These are phyloP conservation scores for Sporothrix pseudoabietina DNA, from an alignment of 2,329 filamentous ascomycete species.

Conservation along the genomic window DNA sequence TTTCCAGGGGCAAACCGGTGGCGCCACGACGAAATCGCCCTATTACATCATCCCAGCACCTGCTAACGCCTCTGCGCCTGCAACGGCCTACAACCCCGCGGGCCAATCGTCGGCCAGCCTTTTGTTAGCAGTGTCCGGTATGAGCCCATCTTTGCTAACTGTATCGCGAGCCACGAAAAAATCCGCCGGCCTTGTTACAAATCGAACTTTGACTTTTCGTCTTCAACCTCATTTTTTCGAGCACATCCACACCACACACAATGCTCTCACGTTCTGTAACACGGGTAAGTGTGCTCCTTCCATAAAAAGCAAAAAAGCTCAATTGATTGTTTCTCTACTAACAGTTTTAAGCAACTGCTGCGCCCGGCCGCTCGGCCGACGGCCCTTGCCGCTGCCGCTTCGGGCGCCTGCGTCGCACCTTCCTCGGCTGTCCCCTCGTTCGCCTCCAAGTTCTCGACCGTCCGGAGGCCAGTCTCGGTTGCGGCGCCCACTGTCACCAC, in stretches of 20 bases:
- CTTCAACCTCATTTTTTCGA: background rate
- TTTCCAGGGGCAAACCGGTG: background rate
- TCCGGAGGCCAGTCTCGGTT: background rate
- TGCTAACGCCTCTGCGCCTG: no score
- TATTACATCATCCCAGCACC: constrained; percentile 24
- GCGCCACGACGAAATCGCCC: background rate
- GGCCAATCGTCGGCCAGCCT: constrained; percentile 21
- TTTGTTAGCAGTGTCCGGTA: constrained; percentile 3
- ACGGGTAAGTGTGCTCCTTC: constrained; percentile 22
- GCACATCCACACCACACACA: constrained; percentile 14
- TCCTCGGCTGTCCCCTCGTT: background rate
- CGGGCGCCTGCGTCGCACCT: background rate
- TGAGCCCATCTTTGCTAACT: background rate
- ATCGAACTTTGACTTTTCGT: constrained; percentile 1
- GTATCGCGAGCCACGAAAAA: constrained; percentile 10
- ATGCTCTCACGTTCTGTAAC: constrained; percentile 33
- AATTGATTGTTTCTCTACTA: background rate
- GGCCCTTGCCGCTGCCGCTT: background rate
- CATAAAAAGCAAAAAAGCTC: background rate
- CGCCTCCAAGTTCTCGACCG: constrained; percentile 24
- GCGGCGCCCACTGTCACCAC: background rate
- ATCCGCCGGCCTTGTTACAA: constrained; percentile 12
- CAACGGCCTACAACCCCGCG: background rate
- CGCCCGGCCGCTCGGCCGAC: constrained; percentile 27
- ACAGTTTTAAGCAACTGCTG: constrained; percentile 28